Conservation (phyloP, 192 early-diverging fungal species). For the Backusella parvicylindrica region DNA sequence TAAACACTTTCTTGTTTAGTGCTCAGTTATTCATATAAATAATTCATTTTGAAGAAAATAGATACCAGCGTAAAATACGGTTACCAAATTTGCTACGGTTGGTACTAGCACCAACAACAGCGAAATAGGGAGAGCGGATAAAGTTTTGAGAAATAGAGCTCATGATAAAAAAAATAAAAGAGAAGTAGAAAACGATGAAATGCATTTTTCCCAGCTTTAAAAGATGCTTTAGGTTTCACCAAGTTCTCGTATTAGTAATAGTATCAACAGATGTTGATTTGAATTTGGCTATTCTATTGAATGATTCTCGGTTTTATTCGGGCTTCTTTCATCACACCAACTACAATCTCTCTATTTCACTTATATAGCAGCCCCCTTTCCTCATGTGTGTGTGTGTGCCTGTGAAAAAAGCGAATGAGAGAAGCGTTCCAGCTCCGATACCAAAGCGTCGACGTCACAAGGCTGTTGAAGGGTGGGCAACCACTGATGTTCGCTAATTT, state of each 20-base stretch:
- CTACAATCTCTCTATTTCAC: no score
- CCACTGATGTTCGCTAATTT: no score
- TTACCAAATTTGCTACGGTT: constrained; percentile 81
- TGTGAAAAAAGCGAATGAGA: no score
- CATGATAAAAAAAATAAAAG: not conserved
- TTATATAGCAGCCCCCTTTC: no score
- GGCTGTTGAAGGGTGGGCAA: no score
- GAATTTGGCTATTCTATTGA: no score
- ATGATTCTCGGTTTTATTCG: no score
- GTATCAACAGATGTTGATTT: no score
- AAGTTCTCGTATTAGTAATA: not conserved
- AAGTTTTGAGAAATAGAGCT: constrained; percentile 4
- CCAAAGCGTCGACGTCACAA: not conserved
- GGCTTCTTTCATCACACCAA: no score
- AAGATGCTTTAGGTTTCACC: not conserved
- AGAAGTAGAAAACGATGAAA: not conserved
- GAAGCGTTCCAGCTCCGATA: not conserved
- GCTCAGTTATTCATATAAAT: no score
- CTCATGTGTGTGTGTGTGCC: no score
- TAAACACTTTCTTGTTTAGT: no score
- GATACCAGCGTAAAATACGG: constrained; percentile 79
- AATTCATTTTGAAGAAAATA: not conserved
- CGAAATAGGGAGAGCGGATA: constrained; percentile 41
- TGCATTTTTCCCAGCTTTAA: not conserved
- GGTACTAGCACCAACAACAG: constrained; percentile 75